Percentiles rank a stretch among this genome's conserved stretches.
phyloP scores from a whole-genome alignment of 805 yeast species.

The Saccharomycopsis sp. region DNA sequence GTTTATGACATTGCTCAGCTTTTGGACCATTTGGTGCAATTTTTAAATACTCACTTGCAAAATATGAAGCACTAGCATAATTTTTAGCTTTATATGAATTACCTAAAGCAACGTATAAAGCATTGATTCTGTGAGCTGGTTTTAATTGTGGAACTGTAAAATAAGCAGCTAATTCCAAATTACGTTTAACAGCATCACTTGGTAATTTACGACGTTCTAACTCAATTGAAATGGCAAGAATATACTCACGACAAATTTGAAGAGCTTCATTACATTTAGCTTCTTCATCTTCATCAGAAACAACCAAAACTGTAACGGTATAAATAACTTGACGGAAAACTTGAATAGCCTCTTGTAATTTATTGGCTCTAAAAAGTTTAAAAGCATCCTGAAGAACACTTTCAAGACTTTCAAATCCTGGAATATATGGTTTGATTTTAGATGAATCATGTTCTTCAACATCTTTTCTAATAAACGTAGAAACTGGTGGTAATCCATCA shows the following conservation, averaged over 20 bases:
- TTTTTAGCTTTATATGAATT: constrained; percentile 85
- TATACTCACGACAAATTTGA: constrained; percentile 75
- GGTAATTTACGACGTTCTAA: constrained; percentile 76
- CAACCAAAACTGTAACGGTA: constrained; percentile 61
- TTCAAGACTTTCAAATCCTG: constrained; percentile 62
- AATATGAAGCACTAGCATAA: constrained; percentile 77
- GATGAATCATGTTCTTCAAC: constrained; percentile 42
- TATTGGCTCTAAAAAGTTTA: constrained; percentile 73
- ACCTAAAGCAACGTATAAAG: constrained; percentile 90
- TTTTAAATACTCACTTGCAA: constrained; percentile 75
- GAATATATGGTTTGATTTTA: constrained; percentile 54
- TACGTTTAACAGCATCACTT: constrained; percentile 64
- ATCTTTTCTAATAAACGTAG: constrained; percentile 53
- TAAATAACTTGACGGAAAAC: constrained; percentile 74
- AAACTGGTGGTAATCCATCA: constrained; percentile 63
- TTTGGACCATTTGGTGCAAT: constrained; percentile 64
- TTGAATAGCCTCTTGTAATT: constrained; percentile 70
- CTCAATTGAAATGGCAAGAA: constrained; percentile 86
- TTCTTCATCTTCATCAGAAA: constrained; percentile 65
- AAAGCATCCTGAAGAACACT: constrained; percentile 59
- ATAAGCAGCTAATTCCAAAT: constrained; percentile 90
- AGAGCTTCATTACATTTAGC: constrained; percentile 63
- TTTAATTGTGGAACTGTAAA: constrained; percentile 80
- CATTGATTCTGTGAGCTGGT: constrained; percentile 75
- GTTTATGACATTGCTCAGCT: constrained; percentile 80